Conservation (phyloP, 345 rosid species). For the Arabis hirsuta region DNA sequence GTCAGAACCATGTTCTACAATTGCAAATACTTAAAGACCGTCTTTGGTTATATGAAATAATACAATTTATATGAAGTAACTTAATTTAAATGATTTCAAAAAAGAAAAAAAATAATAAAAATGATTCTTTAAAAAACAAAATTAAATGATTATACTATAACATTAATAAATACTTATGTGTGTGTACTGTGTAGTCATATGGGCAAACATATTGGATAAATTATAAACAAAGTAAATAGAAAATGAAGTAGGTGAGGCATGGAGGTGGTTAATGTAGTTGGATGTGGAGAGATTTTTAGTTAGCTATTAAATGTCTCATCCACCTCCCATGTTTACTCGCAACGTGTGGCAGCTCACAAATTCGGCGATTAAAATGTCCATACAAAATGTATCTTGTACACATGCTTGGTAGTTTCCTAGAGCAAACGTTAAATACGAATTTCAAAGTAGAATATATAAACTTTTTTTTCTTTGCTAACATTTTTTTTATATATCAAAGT, state of each 20-base stretch:
- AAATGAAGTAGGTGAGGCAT: slow-evolving; percentile 28
- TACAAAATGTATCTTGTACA: not conserved
- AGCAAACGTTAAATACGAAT: too few relatives aligned
- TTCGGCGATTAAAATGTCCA: slow-evolving; percentile 8
- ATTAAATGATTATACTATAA: not conserved
- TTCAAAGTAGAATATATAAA: too few relatives aligned
- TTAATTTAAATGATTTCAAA: too few relatives aligned
- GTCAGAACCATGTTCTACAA: too few relatives aligned
- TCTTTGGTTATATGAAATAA: too few relatives aligned
- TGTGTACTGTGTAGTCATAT: not conserved
- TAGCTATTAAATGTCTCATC: slow-evolving; percentile 16
- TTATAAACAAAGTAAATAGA: not conserved
- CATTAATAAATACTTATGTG: not conserved
- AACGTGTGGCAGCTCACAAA: slow-evolving; percentile 18
- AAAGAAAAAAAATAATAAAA: not conserved
- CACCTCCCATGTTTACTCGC: not conserved
- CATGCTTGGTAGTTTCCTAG: not conserved
- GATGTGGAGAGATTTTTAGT: slow-evolving; percentile 21
- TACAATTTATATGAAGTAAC: too few relatives aligned
- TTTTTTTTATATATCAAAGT: too few relatives aligned
- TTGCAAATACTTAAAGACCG: too few relatives aligned
- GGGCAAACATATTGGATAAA: not conserved
- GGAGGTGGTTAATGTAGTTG: slow-evolving; percentile 24
- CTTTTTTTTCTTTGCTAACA: too few relatives aligned
- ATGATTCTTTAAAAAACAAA: not conserved